Evolutionary conservation across 768 basidiomycete species (phyloP).

Genomic region (Phlegmacium glaucopus): DNA sequence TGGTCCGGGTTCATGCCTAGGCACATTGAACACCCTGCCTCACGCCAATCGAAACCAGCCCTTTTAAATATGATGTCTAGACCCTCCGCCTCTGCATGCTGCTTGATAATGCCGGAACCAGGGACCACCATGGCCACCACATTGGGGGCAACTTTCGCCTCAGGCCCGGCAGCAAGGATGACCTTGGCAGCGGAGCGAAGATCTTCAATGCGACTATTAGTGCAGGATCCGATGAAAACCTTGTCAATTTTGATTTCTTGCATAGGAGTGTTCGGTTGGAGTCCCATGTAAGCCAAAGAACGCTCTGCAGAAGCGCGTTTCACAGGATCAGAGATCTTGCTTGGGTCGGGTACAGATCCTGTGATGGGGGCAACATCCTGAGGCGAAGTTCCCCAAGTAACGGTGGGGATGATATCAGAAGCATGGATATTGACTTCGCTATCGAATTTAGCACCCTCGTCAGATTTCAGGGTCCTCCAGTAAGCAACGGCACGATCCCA

Average conservation of each 20-base stretch:
- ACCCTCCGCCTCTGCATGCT: constrained; percentile 88
- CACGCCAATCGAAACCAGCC: constrained; percentile 93
- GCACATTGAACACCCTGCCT: constrained; percentile 96
- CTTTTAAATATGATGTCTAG: constrained; percentile 83
- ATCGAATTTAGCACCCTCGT: constrained; percentile 84
- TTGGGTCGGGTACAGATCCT: constrained; percentile 76
- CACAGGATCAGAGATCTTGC: constrained; percentile 56
- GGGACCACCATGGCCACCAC: constrained; percentile 91
- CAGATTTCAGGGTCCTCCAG: constrained; percentile 77
- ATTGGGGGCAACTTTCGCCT: constrained; percentile 68
- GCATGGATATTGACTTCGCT: constrained; percentile 77
- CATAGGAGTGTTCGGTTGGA: constrained; percentile 74
- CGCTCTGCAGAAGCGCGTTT: constrained; percentile 71
- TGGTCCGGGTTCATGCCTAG: constrained; percentile 96
- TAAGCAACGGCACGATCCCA: constrained; percentile 87
- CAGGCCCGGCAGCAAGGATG: constrained; percentile 67
- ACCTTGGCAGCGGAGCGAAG: constrained; percentile 82
- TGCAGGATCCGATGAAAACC: constrained; percentile 93
- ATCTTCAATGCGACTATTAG: constrained; percentile 92
- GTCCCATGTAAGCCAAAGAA: constrained; percentile 84
- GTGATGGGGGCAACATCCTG: constrained; percentile 86
- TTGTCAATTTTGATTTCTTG: constrained; percentile 81
- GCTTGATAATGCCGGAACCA: constrained; percentile 86
- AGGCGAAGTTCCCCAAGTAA: constrained; percentile 93
- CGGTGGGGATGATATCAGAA: constrained; percentile 83